Base-by-base conservation (phyloP, 495 filamentous ascomycete genomes). In the Evernia prunastri region DNA sequence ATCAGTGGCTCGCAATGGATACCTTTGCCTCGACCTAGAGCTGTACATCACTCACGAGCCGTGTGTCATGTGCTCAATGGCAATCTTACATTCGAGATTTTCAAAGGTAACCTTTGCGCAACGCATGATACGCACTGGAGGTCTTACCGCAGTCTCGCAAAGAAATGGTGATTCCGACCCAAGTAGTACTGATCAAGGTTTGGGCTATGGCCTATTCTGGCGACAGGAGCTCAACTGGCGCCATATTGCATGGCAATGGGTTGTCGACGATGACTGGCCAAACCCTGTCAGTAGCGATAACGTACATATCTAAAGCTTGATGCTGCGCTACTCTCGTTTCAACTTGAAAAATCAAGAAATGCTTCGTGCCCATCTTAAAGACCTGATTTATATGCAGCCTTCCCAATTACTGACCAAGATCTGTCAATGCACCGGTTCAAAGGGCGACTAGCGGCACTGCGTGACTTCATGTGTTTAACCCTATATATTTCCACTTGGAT, bases 1-100 rank as follows among this genome's bases (percentile, higher is more conserved):
- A 17, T 18, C 42, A 27, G n/a, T 71, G 13, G 59, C 31, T 58
- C 35, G 69, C 31, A 86, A 88, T 66, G 93, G 93, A n/a, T 98
- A 98, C 74, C 85, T 98, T 39, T 97, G 93, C 74, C 87, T 92
- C 60, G 88, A 89, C 58, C 82, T 97, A 3, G 91, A 96, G 68
- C 81, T 98, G 37, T 97, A 96, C 73, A 74, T 93, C 39, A 93
- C 91, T 2, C 92, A 96, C 71, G 94, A 98, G 74, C 94, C 94
- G 5, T 98, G 94, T 68, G 80, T 94, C 37, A 96, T 95, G 85
- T 98, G 94, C 75, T 89, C 87, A 12, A 97, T 97, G 93, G 95
- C 91, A 3, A 83, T 97, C 42, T 78, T 97, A 25, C 91, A 97
- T 65, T 96, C 91, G 1, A 84, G 94, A 35, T 94, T 97, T 79